Base-by-base conservation (phyloP, 169 alveolate species). In the Plasmodium fragile region DNA sequence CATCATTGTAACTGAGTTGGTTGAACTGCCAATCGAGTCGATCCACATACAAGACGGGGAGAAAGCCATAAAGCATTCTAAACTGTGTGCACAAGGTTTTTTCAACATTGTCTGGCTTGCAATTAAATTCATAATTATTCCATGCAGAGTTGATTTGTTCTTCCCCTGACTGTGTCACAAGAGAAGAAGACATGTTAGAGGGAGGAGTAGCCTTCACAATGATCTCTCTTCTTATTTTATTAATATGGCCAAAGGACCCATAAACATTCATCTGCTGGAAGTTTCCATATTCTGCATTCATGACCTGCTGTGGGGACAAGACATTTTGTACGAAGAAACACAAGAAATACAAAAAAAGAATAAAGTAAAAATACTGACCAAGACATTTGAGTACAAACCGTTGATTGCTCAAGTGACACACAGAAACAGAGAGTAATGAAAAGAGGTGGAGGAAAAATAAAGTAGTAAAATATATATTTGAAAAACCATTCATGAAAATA, bases 11-110 rank as follows among this genome's bases (percentile, higher is more conserved):
- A 41, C 79, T 71, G 7, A 89, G 39, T 0, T 11, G 28, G 49
- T 34, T 49, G 69, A 89, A 89, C 25, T 89, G 94, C 94, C 90
- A 89, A 89, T 89, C 94, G 2, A 89, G 30, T 79, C 94, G 78
- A 49, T 89, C 94, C 4, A 89, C 41, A 77, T 89, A 89, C n/a
- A 89, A 13, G 16, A 89, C 55, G 11, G 94, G 94, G 25, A 89
- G 28, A 32, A 89, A 78, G n/a, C 72, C 18, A 79, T 28, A 89
- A 3, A 89, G 13, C n/a, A 89, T 18, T 13, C 89, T 11, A 22
- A 89, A 41, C 25, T 36, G 82, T 8, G 16, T 78, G 41, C 94
- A 89, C 49, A 79, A 10, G 4, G 55, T 25, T 70, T 89, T 89
- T n/a, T 53, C 13, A 1, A 78, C 72, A 79, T 59, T 89, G 49